These are phyloP conservation scores for Yamadazyma tumulicola DNA, from an alignment of 805 yeast genomes.

Conservation along the genomic window DNA sequence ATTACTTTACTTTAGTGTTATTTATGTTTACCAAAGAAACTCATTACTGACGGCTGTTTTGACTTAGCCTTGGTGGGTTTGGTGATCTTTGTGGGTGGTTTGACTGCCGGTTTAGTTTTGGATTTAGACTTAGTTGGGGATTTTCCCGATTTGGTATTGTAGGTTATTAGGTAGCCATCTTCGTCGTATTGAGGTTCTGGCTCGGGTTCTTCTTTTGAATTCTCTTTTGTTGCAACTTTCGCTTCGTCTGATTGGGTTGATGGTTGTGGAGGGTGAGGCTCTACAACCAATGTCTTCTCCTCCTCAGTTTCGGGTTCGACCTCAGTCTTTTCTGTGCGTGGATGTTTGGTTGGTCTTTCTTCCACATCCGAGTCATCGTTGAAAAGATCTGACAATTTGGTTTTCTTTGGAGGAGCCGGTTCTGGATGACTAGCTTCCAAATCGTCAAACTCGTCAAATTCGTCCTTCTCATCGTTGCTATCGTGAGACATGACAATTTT, in stretches of 20 bases:
- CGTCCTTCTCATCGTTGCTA: slow-evolving; percentile 5
- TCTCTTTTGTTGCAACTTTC: not conserved
- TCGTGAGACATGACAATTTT: slow-evolving; percentile 31
- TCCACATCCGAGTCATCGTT: slow-evolving; percentile 24
- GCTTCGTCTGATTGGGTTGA: not conserved
- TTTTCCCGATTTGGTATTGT: slow-evolving; percentile 1
- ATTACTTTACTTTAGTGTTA: not conserved
- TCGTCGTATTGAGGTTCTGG: slow-evolving; percentile 34
- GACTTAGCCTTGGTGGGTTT: slow-evolving; percentile 15
- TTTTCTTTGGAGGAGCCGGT: slow-evolving; percentile 4
- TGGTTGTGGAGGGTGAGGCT: slow-evolving; percentile 2
- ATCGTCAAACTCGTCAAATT: slow-evolving; percentile 10
- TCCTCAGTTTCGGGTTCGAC: slow-evolving; percentile 1
- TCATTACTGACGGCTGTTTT: slow-evolving; percentile 45
- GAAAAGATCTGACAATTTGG: slow-evolving; percentile 31
- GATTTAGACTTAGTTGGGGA: slow-evolving; percentile 13
- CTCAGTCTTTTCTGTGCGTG: slow-evolving; percentile 5
- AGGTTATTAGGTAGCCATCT: slow-evolving; percentile 49
- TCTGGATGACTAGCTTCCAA: slow-evolving; percentile 4
- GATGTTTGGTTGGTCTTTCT: no score
- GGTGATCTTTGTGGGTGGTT: slow-evolving; percentile 7
- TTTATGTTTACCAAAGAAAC: slow-evolving; percentile 40
- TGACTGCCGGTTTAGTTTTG: slow-evolving; percentile 12
- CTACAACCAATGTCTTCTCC: slow-evolving; percentile 1
- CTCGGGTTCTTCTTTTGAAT: slow-evolving; percentile 5